Evolutionary conservation across 2,329 filamentous ascomycete species (phyloP).

Genomic region (Fonsecaea pedrosoi): DNA sequence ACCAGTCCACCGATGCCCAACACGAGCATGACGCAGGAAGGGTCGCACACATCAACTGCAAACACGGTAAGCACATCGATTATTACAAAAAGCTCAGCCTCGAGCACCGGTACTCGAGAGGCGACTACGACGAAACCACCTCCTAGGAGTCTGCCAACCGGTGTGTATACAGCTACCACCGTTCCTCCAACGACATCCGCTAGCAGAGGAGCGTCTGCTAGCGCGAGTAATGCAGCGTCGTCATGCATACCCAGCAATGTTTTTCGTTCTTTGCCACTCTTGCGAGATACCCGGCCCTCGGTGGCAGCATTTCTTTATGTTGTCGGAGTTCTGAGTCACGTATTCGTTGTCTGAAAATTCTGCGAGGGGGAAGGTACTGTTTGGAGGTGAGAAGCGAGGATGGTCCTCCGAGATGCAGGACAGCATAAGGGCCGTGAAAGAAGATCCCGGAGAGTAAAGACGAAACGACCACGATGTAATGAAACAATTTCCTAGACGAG

Average conservation of each 20-base stretch:
- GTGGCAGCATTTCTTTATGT: constrained; percentile 24
- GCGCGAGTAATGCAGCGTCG: constrained; percentile 24
- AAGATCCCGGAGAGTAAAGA: not conserved
- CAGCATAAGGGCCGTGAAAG: not conserved
- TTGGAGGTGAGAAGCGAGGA: not conserved
- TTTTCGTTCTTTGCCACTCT: constrained; percentile 18
- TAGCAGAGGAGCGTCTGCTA: constrained; percentile 13
- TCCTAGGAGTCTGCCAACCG: constrained; percentile 38
- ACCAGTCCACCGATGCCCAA: constrained; percentile 25
- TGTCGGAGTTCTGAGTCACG: not conserved
- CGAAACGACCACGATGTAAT: not conserved
- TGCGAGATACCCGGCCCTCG: constrained; percentile 22
- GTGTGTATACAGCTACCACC: constrained; percentile 45
- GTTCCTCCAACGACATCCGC: constrained; percentile 31
- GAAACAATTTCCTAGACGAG: not conserved
- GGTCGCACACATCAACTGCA: not conserved
- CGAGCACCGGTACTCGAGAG: not conserved
- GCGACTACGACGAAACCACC: not conserved
- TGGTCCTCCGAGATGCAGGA: not conserved
- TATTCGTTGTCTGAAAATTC: not conserved
- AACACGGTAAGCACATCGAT: not conserved
- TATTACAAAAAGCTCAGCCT: not conserved
- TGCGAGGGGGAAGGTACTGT: not conserved
- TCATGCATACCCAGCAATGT: constrained; percentile 18
- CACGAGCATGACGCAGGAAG: constrained; percentile 3